Conservation (phyloP, 1,284 basidiomycete genomes). For the Ceratobasidium sp. region DNA sequence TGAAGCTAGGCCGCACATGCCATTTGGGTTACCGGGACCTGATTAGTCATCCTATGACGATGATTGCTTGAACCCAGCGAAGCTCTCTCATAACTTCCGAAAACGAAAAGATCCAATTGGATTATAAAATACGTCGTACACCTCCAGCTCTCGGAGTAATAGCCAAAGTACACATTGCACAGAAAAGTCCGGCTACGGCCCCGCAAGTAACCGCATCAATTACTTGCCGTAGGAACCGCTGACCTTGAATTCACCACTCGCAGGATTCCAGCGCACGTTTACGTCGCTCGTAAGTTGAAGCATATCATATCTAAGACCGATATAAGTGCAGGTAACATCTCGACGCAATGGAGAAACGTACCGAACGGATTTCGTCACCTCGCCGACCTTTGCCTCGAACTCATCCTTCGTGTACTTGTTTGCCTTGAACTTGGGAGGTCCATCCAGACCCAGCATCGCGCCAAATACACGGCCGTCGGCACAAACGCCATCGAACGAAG, state of each 20-base stretch:
- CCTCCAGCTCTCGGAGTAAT: neutral
- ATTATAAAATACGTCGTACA: too few species aligned
- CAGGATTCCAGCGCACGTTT: slow-evolving; percentile 32
- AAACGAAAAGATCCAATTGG: too few species aligned
- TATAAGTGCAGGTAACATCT: neutral
- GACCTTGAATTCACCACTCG: slow-evolving; percentile 31
- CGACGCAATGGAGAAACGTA: neutral
- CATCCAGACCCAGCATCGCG: neutral
- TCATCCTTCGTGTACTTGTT: slow-evolving; percentile 4
- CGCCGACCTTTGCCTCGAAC: slow-evolving; percentile 19
- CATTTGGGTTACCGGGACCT: too few species aligned
- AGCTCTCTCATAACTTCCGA: too few species aligned
- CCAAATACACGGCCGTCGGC: slow-evolving; percentile 10
- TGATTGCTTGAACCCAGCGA: too few species aligned
- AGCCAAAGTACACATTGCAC: neutral
- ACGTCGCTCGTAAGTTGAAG: slow-evolving; percentile 27
- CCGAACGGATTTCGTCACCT: neutral
- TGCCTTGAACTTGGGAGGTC: neutral
- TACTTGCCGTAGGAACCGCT: slow-evolving; percentile 9
- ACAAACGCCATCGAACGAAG: slow-evolving; percentile 5
- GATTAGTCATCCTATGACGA: too few species aligned
- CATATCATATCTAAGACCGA: slow-evolving; percentile 5
- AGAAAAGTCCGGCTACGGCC: neutral
- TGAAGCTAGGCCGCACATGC: too few species aligned
- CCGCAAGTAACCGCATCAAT: neutral